A percentile compares a stretch with the other conserved stretches of the same genome.
Evolutionary conservation across 1,284 basidiomycete genomes (phyloP).

Genomic region (Kalmanozyma brasiliensis): DNA sequence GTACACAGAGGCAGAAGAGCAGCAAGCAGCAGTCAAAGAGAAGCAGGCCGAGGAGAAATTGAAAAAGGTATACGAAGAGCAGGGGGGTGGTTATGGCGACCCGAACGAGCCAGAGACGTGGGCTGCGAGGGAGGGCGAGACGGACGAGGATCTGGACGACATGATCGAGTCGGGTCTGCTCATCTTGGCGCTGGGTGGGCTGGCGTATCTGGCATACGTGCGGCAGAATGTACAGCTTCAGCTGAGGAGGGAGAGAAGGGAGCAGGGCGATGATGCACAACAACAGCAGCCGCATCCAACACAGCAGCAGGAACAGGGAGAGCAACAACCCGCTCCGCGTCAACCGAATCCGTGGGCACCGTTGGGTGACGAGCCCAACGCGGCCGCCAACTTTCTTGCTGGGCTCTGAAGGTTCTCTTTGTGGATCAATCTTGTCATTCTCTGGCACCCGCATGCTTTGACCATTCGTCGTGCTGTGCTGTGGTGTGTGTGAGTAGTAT

Average conservation of each 20-base stretch:
- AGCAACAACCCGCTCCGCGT: conserved; percentile 2
- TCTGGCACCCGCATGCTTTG: too few species aligned
- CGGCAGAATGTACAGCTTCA: conserved; percentile 55
- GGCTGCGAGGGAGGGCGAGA: conserved; percentile 32
- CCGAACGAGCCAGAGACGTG: conserved; percentile 54
- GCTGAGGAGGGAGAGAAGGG: conserved; percentile 43
- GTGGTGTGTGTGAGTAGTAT: too few species aligned
- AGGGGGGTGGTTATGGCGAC: conserved; percentile 49
- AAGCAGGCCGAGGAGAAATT: conserved; percentile 33
- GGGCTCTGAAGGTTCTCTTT: conserved; percentile 8
- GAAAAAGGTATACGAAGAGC: conserved; percentile 15
- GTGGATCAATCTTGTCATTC: too few species aligned
- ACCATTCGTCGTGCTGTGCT: too few species aligned
- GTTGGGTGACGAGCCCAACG: conserved; percentile 32
- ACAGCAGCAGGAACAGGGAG: conserved; percentile 1
- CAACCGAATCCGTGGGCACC: conserved; percentile 37
- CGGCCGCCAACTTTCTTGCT: conserved; percentile 35
- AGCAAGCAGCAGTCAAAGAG: conserved; percentile 20
- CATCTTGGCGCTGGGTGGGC: conserved; percentile 51
- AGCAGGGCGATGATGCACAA: conserved; percentile 20
- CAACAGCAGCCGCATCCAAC: conserved; percentile 9
- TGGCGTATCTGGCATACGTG: conserved; percentile 54
- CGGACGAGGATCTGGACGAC: conserved; percentile 50
- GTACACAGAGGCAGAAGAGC: conserved; percentile 59
- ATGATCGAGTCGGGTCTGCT: conserved; percentile 58